phyloP scores from a whole-genome alignment of 2,329 filamentous ascomycete genomes.

The Aspergillus brasiliensis region DNA sequence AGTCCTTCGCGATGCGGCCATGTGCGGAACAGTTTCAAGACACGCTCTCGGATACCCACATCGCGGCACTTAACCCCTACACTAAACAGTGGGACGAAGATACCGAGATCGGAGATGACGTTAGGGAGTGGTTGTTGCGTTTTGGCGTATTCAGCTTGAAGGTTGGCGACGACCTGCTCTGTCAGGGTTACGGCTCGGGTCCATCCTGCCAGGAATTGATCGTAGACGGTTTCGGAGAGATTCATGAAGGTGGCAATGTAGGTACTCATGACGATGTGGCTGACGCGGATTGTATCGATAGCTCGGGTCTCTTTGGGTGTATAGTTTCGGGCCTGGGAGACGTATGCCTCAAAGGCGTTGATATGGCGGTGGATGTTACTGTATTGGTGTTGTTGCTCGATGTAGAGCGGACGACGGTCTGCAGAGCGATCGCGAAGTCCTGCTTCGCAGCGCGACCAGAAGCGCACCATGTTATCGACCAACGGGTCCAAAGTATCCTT shows the following conservation, averaged over 20 bases:
- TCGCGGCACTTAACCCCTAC: neutral
- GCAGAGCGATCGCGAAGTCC: neutral
- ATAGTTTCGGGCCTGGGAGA: neutral
- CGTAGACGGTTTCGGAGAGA: neutral
- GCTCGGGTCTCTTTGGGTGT: neutral
- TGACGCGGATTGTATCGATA: neutral
- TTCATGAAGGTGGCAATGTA: neutral
- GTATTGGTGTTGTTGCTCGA: neutral
- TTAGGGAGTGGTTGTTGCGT: neutral
- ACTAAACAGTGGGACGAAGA: neutral
- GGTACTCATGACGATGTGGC: neutral
- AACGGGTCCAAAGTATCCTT: neutral
- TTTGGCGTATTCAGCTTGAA: neutral
- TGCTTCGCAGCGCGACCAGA: neutral
- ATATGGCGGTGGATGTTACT: neutral
- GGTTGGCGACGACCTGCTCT: neutral
- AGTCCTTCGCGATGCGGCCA: constrained; percentile 1
- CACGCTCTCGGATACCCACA: neutral
- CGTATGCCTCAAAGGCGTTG: neutral
- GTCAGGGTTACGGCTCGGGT: neutral
- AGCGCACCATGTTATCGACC: neutral
- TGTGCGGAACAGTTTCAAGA: neutral
- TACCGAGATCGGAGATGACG: neutral
- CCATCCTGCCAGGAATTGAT: neutral
- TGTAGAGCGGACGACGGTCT: neutral